These are phyloP conservation scores for Calonectria naviculata DNA, from an alignment of 2,329 filamentous ascomycete genomes.

Conservation along the genomic window DNA sequence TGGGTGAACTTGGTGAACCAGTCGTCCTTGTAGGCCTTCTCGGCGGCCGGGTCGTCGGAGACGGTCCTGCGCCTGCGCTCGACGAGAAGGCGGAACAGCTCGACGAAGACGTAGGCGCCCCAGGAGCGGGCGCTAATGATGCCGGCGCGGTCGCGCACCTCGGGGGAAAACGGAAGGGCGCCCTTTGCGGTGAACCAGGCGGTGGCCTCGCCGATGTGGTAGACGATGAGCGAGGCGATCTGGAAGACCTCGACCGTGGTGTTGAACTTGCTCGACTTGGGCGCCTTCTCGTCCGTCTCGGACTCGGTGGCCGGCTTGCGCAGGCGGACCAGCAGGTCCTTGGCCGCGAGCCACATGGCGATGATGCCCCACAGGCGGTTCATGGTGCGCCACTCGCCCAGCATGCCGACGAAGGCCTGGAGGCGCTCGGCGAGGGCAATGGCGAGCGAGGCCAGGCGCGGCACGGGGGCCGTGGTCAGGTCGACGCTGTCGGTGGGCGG, in stretches of 20 bases:
- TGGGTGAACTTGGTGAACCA: slow-evolving; percentile 77
- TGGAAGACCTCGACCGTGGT: slow-evolving; percentile 72
- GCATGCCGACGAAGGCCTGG: slow-evolving; percentile 70
- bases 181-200: slow-evolving; percentile 82
- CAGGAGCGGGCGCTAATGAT: slow-evolving; percentile 84
- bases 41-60: slow-evolving; percentile 43
- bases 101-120: slow-evolving; percentile 80
- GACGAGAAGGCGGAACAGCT: slow-evolving; percentile 74
- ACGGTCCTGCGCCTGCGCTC: slow-evolving; percentile 55
- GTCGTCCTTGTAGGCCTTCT: slow-evolving; percentile 56
- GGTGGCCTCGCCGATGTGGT: slow-evolving; percentile 86
- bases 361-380: slow-evolving; percentile 81
- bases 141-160: slow-evolving; percentile 70
- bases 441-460: slow-evolving; percentile 54
- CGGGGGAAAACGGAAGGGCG: slow-evolving; percentile 69
- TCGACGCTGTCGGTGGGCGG: slow-evolving; percentile 62
- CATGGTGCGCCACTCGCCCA: slow-evolving; percentile 79
- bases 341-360: slow-evolving; percentile 77
- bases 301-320: slow-evolving; percentile 45
- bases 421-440: slow-evolving; percentile 64
- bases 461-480: slow-evolving; percentile 51
- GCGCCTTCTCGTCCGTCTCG: slow-evolving; percentile 47
- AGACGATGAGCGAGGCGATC: slow-evolving; percentile 73
- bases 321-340: slow-evolving; percentile 52
- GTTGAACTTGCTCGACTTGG: slow-evolving; percentile 50